Evolutionary conservation across 179 eudicot species (phyloP).

Genomic region (Spinacia oleracea): DNA sequence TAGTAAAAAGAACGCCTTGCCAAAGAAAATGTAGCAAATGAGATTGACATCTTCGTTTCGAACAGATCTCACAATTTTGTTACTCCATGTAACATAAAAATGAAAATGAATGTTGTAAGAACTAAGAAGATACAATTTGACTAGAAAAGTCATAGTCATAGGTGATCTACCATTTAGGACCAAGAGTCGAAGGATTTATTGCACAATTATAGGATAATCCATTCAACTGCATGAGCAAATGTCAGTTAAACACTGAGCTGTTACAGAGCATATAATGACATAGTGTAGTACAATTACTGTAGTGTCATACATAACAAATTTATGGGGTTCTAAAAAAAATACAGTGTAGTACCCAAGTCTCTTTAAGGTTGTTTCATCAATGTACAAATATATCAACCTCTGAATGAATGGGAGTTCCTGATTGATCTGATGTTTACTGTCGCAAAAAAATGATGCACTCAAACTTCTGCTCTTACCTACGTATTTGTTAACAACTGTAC

Average conservation of each 20-base stretch:
- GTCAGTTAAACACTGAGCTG: background rate
- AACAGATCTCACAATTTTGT: too few species aligned
- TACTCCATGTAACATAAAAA: too few species aligned
- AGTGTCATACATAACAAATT: too few species aligned
- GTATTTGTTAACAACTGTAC: constrained; percentile 29
- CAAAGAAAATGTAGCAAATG: too few species aligned
- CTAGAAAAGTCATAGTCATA: too few species aligned
- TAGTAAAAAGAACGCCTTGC: too few species aligned
- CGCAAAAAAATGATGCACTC: constrained; percentile 1
- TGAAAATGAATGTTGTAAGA: too few species aligned
- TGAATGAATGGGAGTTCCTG: constrained; percentile 2
- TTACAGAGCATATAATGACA: background rate
- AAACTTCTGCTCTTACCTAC: constrained; percentile 26
- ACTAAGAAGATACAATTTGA: too few species aligned
- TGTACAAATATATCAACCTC: constrained; percentile 5
- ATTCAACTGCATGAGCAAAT: background rate
- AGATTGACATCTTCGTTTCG: too few species aligned
- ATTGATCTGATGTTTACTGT: background rate
- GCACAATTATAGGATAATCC: background rate
- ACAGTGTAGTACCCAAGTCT: background rate
- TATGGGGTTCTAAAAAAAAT: background rate
- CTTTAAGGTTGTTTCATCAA: constrained; percentile 3
- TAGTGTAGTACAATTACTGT: background rate
- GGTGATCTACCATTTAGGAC: background rate
- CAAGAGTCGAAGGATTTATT: background rate